Percentiles rank a stretch among this genome's conserved stretches.
phyloP scores from a whole-genome alignment of 768 basidiomycete species.

The Mycena epipterygia region DNA sequence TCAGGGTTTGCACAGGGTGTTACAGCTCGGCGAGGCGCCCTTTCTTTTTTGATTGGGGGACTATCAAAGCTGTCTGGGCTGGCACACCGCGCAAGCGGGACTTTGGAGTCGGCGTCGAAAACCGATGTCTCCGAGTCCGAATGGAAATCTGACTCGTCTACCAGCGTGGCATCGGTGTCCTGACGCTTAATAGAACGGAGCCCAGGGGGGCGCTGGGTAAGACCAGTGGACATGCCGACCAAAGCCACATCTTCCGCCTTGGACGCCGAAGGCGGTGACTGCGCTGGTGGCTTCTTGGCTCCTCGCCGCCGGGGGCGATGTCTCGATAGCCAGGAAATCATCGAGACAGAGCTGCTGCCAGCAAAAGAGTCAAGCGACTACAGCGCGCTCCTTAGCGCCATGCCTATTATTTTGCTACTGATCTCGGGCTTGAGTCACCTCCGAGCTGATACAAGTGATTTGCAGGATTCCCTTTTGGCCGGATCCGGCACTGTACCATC shows the following conservation, averaged over 20 bases:
- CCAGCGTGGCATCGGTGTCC: conserved; percentile 33
- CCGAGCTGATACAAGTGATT: conserved; percentile 22
- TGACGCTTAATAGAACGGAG: conserved; percentile 16
- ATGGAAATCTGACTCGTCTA: conserved; percentile 25
- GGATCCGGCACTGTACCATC: not conserved
- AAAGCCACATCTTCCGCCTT: not conserved
- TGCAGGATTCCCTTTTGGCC: not conserved
- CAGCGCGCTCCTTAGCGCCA: not conserved
- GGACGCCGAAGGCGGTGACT: not conserved
- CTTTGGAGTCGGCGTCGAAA: conserved; percentile 27
- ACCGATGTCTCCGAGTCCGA: conserved; percentile 28
- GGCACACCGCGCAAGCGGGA: conserved; percentile 29
- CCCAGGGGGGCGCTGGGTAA: conserved; percentile 15
- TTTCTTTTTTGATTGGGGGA: conserved; percentile 20
- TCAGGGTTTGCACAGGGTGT: conserved; percentile 19
- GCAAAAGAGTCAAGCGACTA: conserved; percentile 15
- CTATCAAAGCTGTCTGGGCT: conserved; percentile 34
- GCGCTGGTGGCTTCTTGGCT: conserved; percentile 13
- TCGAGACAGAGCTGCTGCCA: conserved; percentile 26
- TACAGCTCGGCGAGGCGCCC: conserved; percentile 17
- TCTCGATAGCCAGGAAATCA: conserved; percentile 33
- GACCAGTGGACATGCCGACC: conserved; percentile 2
- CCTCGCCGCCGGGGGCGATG: conserved; percentile 31
- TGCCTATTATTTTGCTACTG: not conserved
- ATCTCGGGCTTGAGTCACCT: conserved; percentile 16